Base-by-base conservation (phyloP, 441 rosid species). In the Adansonia gregorii region DNA sequence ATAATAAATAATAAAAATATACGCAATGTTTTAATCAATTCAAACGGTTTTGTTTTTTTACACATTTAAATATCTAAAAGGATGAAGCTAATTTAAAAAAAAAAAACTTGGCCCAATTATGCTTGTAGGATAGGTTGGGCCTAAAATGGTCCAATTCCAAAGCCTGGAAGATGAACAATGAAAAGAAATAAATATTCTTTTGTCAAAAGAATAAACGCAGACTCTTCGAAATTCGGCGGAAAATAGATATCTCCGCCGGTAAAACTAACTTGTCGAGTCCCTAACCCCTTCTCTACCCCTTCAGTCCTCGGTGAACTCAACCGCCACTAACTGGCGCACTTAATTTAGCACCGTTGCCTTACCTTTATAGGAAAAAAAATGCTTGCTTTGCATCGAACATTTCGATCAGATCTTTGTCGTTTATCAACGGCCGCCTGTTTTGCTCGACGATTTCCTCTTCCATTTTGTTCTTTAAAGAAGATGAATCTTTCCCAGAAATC, bases 371-470 rank as follows among this genome's bases (percentile, higher is more conserved):
- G 35, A 22, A 75, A 22, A 48, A 39, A 70, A 41, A 51, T 78
- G 69, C 66, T n/a, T 8, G 51, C 45, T 20, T 49, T 39, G 9
- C 35, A 8, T 43, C 24, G 49, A 31, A 0, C 43, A 51, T 8
- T 72, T 14, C 22, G 41, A 27, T 4, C n/a, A 59, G 8, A 20
- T 24, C 72, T 19, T 27, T 51, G 67, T 67, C 63, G 51, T 7
- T 15, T 72, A 8, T 48, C 75, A 15, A 22, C 46, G 8, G 7
- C 20, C n/a, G 10, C 31, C 45, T 0, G 0, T 11, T 10, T 41
- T 67, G 73, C 39, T 67, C 63, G 80, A 76, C 72, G 59, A 67
- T 66, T 67, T 82, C 43, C 15, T 22, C 52, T 39, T 41, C 14
- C 67, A 0, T 49, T 19, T 31, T 67, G 20, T 52, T 31, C 56